Conservation (phyloP, 176 grass and related monocot genomes). For the Eragrostis nindensis region DNA sequence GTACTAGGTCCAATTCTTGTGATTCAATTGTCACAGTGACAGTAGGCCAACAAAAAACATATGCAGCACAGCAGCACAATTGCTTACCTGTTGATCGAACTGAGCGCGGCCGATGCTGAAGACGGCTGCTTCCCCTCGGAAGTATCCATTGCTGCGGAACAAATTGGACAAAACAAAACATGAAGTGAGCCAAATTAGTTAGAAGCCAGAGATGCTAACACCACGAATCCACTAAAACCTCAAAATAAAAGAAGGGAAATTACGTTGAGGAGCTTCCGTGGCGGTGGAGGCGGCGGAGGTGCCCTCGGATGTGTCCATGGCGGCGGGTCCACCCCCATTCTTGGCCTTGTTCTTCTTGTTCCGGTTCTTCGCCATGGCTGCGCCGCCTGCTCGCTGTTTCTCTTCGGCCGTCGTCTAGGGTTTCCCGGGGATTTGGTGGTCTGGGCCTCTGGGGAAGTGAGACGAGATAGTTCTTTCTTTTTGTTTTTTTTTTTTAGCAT, state of each 20-base stretch:
- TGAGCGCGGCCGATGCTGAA: conserved; percentile 33
- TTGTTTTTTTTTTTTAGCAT: too few relatives aligned
- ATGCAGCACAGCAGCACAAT: neutral
- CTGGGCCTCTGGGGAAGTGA: neutral
- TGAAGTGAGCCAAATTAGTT: neutral
- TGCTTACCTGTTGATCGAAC: conserved; percentile 62
- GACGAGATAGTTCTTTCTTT: too few relatives aligned
- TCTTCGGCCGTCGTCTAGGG: conserved; percentile 45
- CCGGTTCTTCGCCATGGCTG: conserved; percentile 76
- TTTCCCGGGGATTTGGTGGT: conserved; percentile 7
- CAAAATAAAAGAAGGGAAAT: neutral
- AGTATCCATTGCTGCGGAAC: conserved; percentile 72
- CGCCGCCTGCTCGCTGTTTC: conserved; percentile 36
- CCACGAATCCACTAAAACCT: neutral
- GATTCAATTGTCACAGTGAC: neutral
- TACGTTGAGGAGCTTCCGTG: conserved; percentile 52
- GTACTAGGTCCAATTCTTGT: neutral
- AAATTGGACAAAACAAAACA: neutral
- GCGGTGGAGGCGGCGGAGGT: conserved; percentile 24
- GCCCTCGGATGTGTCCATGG: conserved; percentile 63
- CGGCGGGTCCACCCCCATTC: conserved; percentile 12
- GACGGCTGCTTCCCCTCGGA: conserved; percentile 44
- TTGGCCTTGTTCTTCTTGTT: conserved; percentile 71
- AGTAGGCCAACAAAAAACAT: neutral
- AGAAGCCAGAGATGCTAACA: neutral